Percentiles rank a stretch among this genome's conserved stretches.
Evolutionary conservation across 768 basidiomycete genomes (phyloP).

Genomic region (Xerocomus brunneocitrinus): DNA sequence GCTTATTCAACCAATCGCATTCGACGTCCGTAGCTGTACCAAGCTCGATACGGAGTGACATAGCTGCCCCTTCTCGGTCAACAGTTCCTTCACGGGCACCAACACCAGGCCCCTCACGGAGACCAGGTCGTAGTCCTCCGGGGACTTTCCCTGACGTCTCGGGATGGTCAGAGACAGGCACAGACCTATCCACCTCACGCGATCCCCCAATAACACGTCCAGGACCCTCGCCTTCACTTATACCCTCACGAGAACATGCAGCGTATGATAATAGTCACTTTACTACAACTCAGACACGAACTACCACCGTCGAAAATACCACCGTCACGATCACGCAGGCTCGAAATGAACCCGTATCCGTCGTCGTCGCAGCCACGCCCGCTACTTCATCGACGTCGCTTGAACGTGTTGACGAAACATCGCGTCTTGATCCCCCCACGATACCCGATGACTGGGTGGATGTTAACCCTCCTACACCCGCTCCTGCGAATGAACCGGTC

Average conservation of each 20-base stretch:
- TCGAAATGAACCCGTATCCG: constrained; percentile 4
- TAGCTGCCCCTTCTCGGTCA: constrained; percentile 27
- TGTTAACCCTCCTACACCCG: constrained; percentile 8
- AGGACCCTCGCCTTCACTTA: constrained; percentile 25
- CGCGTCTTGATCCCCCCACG: constrained; percentile 13
- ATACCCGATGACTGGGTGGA: constrained; percentile 32
- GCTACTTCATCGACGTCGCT: background rate
- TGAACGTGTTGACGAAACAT: constrained; percentile 12
- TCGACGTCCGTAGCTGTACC: constrained; percentile 15
- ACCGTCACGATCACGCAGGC: constrained; percentile 10
- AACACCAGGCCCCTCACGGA: constrained; percentile 16
- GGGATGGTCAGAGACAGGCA: constrained; percentile 30
- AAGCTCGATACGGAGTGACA: constrained; percentile 28
- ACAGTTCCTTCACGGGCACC: constrained; percentile 16
- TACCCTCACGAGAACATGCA: constrained; percentile 21
- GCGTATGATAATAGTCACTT: constrained; percentile 10
- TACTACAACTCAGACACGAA: constrained; percentile 4
- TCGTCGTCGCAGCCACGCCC: background rate
- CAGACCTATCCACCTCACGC: constrained; percentile 21
- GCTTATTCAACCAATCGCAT: constrained; percentile 21
- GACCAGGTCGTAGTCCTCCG: constrained; percentile 25
- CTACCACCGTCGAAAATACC: constrained; percentile 7
- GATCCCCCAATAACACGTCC: constrained; percentile 11
- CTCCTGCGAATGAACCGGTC: constrained; percentile 5
- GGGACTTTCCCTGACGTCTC: constrained; percentile 26